Conservation (phyloP, 2,329 filamentous ascomycete species). For the Nakataea oryzae region DNA sequence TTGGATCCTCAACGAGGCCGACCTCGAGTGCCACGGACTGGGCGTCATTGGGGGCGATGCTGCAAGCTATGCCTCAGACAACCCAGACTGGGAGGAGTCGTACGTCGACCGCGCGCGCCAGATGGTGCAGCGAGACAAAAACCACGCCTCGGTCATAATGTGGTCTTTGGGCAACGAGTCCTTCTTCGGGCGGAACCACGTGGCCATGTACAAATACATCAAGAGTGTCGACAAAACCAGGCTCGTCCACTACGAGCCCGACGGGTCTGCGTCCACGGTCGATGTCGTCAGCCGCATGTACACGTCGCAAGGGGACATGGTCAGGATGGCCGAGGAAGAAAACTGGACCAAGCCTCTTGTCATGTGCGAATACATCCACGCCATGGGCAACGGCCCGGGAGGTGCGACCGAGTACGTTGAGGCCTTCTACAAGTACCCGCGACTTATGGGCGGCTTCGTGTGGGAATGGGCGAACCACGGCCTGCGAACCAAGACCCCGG, state of each 20-base stretch:
- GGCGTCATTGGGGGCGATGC: conserved; percentile 29
- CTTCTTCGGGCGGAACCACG: conserved; percentile 54
- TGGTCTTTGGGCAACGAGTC: conserved; percentile 61
- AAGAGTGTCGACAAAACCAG: conserved; percentile 43
- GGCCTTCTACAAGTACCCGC: conserved; percentile 44
- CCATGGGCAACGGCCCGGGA: conserved; percentile 61
- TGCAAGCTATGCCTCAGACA: conserved; percentile 42
- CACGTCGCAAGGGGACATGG: conserved; percentile 29
- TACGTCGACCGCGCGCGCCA: conserved; percentile 57
- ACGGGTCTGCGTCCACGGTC: conserved; percentile 41
- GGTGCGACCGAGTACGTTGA: conserved; percentile 55
- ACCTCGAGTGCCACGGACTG: conserved; percentile 34
- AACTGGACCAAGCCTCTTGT: conserved; percentile 39
- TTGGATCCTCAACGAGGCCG: conserved; percentile 45
- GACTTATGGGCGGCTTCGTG: conserved; percentile 51
- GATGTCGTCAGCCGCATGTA: conserved; percentile 58
- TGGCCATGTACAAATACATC: conserved; percentile 51
- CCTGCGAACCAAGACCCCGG: conserved; percentile 28
- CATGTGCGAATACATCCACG: conserved; percentile 38
- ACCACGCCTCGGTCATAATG: conserved; percentile 53
- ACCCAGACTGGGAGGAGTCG: conserved; percentile 44
- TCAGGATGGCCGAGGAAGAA: conserved; percentile 23
- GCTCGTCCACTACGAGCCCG: conserved; percentile 52
- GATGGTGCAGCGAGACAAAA: conserved; percentile 52
- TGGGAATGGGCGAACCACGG: conserved; percentile 50